These are phyloP conservation scores for Daedaleopsis sinensis DNA, from an alignment of 768 basidiomycete genomes.

Conservation along the genomic window DNA sequence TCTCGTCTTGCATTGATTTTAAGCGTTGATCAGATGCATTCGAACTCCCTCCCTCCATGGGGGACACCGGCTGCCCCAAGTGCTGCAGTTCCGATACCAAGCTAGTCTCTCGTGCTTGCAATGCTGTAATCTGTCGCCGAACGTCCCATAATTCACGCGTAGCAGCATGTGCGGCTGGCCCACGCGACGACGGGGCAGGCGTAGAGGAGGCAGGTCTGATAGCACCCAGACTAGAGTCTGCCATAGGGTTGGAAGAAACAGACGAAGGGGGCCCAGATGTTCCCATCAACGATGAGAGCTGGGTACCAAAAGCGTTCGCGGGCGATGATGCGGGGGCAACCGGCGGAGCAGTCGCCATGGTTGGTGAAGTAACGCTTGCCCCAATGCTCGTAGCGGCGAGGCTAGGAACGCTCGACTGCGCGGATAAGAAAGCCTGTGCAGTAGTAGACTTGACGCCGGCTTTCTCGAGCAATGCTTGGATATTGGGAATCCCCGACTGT, in stretches of 20 bases:
- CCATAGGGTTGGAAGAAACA: conserved; percentile 1
- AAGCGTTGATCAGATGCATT: neutral
- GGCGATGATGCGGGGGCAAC: neutral
- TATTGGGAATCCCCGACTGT: conserved; percentile 15
- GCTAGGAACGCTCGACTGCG: conserved; percentile 9
- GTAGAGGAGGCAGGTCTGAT: conserved; percentile 1
- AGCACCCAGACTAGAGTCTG: conserved; percentile 3
- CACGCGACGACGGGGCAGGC: neutral
- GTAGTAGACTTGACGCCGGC: conserved; percentile 16
- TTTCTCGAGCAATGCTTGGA: conserved; percentile 19
- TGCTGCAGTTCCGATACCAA: conserved; percentile 21
- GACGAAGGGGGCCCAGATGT: neutral
- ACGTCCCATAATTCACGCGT: conserved; percentile 32
- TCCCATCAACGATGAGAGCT: neutral
- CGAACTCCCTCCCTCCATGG: conserved; percentile 1
- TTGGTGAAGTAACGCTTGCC: neutral
- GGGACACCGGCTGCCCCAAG: conserved; percentile 5
- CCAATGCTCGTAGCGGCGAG: neutral
- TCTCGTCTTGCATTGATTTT: conserved; percentile 14
- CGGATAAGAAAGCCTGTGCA: conserved; percentile 11
- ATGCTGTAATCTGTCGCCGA: conserved; percentile 29
- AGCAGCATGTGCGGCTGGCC: conserved; percentile 4
- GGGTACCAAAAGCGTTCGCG: neutral
- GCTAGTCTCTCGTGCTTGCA: conserved; percentile 25
- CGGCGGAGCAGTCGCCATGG: neutral